These are phyloP conservation scores for Nannizziopsis barbatae DNA, from an alignment of 2,329 filamentous ascomycete genomes.

Conservation along the genomic window DNA sequence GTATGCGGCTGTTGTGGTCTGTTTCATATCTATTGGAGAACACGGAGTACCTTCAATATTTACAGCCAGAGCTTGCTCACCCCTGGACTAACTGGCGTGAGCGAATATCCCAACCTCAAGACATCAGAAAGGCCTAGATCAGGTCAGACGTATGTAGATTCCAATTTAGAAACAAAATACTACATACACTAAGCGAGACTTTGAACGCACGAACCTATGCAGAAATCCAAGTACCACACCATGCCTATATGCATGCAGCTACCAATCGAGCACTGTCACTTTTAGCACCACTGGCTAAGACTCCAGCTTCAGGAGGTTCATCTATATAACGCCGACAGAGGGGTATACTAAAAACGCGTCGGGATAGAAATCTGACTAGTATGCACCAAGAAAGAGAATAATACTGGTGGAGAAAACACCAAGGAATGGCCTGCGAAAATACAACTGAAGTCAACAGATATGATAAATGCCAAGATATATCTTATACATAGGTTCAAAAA, in stretches of 20 bases:
- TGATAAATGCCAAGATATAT: conserved; percentile 1
- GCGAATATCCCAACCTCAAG: no score
- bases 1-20: neutral
- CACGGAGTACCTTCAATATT: no score
- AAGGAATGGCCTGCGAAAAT: neutral
- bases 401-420: conserved; percentile 5
- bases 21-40: no score
- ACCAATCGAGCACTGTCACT: neutral
- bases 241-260: neutral
- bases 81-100: neutral
- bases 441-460: conserved; percentile 12
- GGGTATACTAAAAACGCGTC: neutral
- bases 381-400: neutral
- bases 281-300: neutral
- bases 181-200: neutral
- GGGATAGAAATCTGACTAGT: neutral
- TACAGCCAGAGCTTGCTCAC: no score
- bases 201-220: no score
- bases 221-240: neutral
- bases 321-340: conserved; percentile 16
- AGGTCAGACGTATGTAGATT: no score
- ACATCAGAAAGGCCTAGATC: no score
- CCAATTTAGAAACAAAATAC: neutral
- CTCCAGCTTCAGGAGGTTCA: neutral
- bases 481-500: conserved; percentile 7